A percentile compares a stretch with the other conserved stretches of the same genome.
phyloP scores from a whole-genome alignment of 2,329 filamentous ascomycete genomes.

The Fusarium sp. region DNA sequence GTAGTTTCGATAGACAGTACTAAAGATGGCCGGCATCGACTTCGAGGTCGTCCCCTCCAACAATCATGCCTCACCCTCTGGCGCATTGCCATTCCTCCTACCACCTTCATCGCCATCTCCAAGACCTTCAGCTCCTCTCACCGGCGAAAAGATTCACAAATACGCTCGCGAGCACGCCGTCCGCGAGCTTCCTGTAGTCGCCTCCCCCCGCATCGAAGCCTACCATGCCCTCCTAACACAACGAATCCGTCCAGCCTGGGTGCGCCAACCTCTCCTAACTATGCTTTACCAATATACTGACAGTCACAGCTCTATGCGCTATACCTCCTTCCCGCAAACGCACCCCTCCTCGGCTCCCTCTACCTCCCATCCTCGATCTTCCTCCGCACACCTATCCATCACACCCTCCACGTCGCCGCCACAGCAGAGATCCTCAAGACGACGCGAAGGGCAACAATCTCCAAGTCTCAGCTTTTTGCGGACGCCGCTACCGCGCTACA shows the following conservation, averaged over 20 bases:
- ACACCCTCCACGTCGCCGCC: conserved; percentile 79
- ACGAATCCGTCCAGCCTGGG: conserved; percentile 87
- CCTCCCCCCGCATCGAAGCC: conserved; percentile 73
- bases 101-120: conserved; percentile 56
- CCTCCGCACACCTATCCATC: conserved; percentile 72
- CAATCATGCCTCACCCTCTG: conserved; percentile 93
- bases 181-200: conserved; percentile 58
- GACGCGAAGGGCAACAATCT: conserved; percentile 54
- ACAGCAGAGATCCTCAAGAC: conserved; percentile 78
- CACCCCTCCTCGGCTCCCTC: conserved; percentile 73
- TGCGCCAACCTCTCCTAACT: conserved; percentile 50
- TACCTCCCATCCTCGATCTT: conserved; percentile 77
- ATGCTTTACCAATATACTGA: conserved; percentile 12
- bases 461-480: conserved; percentile 53
- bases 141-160: conserved; percentile 71
- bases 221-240: conserved; percentile 84
- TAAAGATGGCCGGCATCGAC: conserved; percentile 79
- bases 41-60: conserved; percentile 79
- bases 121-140: conserved; percentile 62
- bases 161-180: conserved; percentile 68
- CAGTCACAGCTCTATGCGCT: conserved; percentile 77
- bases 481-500: conserved; percentile 59
- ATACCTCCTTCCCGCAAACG: conserved; percentile 80
- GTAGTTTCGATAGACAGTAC: conserved; percentile 72
- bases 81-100: conserved; percentile 88